Conservation (phyloP, 257 asterid genomes). For the Fraxinus americana region DNA sequence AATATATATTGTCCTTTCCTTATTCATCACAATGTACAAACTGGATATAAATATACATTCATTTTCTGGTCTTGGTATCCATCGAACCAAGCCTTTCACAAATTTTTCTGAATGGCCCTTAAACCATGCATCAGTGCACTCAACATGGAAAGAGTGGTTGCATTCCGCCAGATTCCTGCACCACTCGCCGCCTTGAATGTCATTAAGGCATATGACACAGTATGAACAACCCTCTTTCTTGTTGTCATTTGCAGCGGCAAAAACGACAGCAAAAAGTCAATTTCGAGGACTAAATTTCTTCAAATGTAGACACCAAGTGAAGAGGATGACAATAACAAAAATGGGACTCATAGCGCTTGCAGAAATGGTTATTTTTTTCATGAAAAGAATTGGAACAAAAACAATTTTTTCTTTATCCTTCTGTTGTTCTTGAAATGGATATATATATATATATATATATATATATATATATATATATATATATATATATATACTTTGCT, state of each 20-base stretch:
- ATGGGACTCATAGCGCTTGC: background rate
- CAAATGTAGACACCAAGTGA: background rate
- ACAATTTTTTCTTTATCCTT: no score
- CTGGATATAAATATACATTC: no score
- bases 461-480: no score
- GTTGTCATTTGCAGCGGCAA: background rate
- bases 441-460: no score
- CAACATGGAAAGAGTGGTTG: slow-evolving; percentile 9
- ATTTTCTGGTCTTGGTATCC: no score
- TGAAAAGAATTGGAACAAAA: no score
- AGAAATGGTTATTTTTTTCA: no score
- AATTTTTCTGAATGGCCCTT: background rate
- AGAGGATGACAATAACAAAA: background rate
- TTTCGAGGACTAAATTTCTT: background rate
- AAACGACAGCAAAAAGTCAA: background rate
- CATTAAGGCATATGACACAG: background rate
- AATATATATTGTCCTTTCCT: no score
- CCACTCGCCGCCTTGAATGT: background rate
- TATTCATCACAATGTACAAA: no score
- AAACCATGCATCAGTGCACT: slow-evolving; percentile 5
- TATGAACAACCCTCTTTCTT: background rate
- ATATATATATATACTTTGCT: no score
- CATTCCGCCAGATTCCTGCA: slow-evolving; percentile 5
- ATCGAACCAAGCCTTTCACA: no score
- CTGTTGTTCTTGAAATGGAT: no score